Conservation (phyloP, 2,329 filamentous ascomycete species). For the Neurospora sp. region DNA sequence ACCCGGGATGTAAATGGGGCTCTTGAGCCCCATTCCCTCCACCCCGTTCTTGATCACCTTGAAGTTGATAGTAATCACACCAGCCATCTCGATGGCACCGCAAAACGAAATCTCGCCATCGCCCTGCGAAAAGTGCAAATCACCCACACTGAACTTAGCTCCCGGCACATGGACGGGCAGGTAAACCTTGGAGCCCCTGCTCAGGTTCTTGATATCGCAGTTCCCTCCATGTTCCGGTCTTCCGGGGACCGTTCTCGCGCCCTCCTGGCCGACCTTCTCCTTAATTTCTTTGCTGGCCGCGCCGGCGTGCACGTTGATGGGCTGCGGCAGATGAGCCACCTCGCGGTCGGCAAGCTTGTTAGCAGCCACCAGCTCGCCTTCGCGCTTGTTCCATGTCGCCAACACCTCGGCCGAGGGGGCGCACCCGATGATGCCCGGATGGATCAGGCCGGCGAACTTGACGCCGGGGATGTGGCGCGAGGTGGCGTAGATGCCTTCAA, state of each 20-base stretch:
- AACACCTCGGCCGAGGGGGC: conserved; percentile 73
- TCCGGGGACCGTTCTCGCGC: conserved; percentile 76
- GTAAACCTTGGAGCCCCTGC: conserved; percentile 54
- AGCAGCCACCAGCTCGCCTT: conserved; percentile 66
- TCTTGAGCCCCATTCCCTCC: conserved; percentile 63
- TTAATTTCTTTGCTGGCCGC: conserved; percentile 46
- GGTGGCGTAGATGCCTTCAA: conserved; percentile 57
- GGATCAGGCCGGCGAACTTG: conserved; percentile 79
- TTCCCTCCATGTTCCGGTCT: conserved; percentile 64
- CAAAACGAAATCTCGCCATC: conserved; percentile 88
- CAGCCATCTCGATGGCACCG: conserved; percentile 89
- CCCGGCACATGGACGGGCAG: conserved; percentile 78
- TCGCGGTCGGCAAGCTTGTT: conserved; percentile 51
- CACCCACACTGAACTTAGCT: conserved; percentile 83
- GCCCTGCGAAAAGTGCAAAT: conserved; percentile 79
- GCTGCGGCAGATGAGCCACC: conserved; percentile 69
- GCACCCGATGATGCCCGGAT: conserved; percentile 84
- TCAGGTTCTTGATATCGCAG: conserved; percentile 24
- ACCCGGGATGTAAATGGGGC: conserved; percentile 75
- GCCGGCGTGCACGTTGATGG: conserved; percentile 64
- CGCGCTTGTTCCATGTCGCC: conserved; percentile 72
- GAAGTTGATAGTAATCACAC: conserved; percentile 83
- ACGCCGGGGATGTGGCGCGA: conserved; percentile 81
- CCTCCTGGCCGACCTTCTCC: conserved; percentile 62
- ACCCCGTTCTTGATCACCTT: conserved; percentile 76